Percentiles rank a stretch among this genome's conserved stretches.
These are phyloP conservation scores for Blastobotrys americana DNA, from an alignment of 805 yeast genomes.

Conservation along the genomic window DNA sequence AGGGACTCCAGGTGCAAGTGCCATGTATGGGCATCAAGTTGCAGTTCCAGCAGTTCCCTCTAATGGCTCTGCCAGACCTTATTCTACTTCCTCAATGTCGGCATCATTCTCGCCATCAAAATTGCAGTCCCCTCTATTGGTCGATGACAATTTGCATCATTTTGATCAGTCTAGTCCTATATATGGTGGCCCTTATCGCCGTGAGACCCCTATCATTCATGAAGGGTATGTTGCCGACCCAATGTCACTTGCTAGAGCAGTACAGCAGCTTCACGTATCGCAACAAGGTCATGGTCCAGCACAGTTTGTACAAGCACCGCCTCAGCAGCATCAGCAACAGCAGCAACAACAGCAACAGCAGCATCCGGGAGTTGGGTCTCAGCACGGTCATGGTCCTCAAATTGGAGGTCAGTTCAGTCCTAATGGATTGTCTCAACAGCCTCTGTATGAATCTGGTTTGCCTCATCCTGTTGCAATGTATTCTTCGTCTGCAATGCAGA, in stretches of 20 bases:
- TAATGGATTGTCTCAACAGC: neutral
- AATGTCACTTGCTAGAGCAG: neutral
- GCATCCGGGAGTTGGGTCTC: neutral
- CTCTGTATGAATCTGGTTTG: too few relatives aligned
- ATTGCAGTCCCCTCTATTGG: neutral
- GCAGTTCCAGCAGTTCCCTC: neutral
- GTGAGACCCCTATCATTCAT: neutral
- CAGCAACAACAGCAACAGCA: slow-evolving; percentile 8
- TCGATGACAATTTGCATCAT: neutral
- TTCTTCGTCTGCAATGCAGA: neutral
- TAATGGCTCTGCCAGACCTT: neutral
- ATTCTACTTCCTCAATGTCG: neutral
- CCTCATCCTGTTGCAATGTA: neutral
- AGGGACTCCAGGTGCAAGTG: too few relatives aligned
- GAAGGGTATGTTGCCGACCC: neutral
- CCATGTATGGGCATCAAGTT: too few relatives aligned
- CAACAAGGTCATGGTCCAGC: slow-evolving; percentile 13
- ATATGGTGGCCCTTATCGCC: neutral
- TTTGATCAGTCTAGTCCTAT: neutral
- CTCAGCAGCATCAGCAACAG: slow-evolving; percentile 12
- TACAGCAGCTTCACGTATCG: neutral
- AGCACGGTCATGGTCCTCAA: neutral
- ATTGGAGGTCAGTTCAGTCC: too few relatives aligned
- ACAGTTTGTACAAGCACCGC: slow-evolving; percentile 15
- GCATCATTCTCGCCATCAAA: neutral